Evolutionary conservation across 805 yeast species (phyloP), one percentile per base, ranked within the genome.

Genomic region (Debaryomyces prosopidis): DNA sequence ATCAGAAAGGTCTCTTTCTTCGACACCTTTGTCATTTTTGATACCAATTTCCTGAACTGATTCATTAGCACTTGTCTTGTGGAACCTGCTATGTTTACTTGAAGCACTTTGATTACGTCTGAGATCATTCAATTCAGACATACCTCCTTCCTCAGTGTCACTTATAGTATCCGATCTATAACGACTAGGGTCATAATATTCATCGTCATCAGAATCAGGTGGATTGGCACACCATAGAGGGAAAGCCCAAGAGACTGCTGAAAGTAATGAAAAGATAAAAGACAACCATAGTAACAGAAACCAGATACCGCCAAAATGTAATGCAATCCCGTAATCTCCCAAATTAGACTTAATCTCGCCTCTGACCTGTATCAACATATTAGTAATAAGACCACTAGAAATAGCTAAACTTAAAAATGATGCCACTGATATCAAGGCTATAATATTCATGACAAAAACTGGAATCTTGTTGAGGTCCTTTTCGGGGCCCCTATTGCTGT

Each of bases 181-280:
- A 1, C 23, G 20, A 17, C 11, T 11, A 31, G 28, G 20, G 2
- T 33, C 33, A 27, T 16, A 16, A 12, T 33, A 43, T 9, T 55
- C 51, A 31, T 57, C 66, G 2, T 53, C 56, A n/a, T 53, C 52
- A n/a, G 56, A 60, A 4, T 47, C 60, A 1, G 59, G 56, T 4
- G 81, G 80, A 41, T 78, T 74, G 6, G 79, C 76, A 64, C 84
- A 82, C 86, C 87, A 50, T 45, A 49, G 33, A 1, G 76, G 76
- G 7, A 69, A 44, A 5, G 53, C 57, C 76, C 76, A 71, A 6
- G 66, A 49, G 14, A 65, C 36, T 65, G 62, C 63, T 14, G 61
- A 46, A 10, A 68, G 15, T 10, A 54, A 36, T 4, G 62, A 30
- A 20, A 60, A 51, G 1, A 46, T 56, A 39, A 68, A 55, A 1